Evolutionary conservation across 768 basidiomycete species (phyloP).

Genomic region (Fistulinella prunicolor): DNA sequence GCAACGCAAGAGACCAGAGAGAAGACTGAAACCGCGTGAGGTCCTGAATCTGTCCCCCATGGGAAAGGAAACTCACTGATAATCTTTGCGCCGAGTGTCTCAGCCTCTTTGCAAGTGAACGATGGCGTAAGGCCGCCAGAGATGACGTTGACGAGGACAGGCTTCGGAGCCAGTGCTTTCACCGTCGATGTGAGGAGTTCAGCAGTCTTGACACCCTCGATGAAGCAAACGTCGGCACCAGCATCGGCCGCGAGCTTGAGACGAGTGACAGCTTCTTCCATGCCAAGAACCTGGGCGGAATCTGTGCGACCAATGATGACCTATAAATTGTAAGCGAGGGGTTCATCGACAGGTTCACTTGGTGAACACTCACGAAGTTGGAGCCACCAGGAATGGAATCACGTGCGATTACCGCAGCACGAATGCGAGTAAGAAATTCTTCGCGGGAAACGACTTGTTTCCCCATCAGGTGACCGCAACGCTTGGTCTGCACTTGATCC

Average conservation of each 20-base stretch:
- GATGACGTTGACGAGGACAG: conserved; percentile 78
- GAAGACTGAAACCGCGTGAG: conserved; percentile 48
- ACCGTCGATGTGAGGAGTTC: conserved; percentile 64
- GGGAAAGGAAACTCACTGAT: conserved; percentile 53
- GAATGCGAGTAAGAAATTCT: conserved; percentile 70
- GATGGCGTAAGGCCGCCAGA: conserved; percentile 75
- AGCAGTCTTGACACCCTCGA: conserved; percentile 71
- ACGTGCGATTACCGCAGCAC: conserved; percentile 74
- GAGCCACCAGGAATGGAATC: conserved; percentile 72
- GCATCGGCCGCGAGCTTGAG: conserved; percentile 68
- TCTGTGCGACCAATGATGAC: conserved; percentile 76
- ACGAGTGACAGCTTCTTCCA: conserved; percentile 69
- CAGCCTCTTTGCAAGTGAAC: conserved; percentile 67
- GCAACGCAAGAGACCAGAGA: conserved; percentile 75
- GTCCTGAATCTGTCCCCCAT: not conserved
- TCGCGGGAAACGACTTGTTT: conserved; percentile 81
- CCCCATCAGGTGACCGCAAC: conserved; percentile 76
- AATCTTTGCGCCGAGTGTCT: conserved; percentile 68
- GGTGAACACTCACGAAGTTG: conserved; percentile 53
- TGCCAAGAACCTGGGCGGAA: conserved; percentile 73
- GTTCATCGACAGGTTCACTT: not conserved
- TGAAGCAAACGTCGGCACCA: conserved; percentile 80
- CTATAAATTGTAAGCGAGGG: conserved; percentile 28
- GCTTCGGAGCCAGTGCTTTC: conserved; percentile 66
- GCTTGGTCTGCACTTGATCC: conserved; percentile 78